phyloP scores from a whole-genome alignment of 441 rosid species.

The Bocquillonia castaneifolia region DNA sequence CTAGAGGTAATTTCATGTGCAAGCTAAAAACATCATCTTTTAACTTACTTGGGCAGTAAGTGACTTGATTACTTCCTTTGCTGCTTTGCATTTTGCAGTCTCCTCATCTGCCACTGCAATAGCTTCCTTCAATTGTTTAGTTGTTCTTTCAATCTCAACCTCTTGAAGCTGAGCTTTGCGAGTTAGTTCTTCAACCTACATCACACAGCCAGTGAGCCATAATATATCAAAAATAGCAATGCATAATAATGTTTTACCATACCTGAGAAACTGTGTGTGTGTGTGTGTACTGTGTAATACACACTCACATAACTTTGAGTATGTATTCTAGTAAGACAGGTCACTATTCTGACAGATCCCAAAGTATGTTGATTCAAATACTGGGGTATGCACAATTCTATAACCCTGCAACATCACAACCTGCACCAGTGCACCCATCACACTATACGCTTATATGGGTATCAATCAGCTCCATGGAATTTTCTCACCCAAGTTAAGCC shows the following conservation, averaged over 20 bases:
- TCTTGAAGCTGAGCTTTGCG: slow-evolving; percentile 81
- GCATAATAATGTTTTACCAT: slow-evolving; percentile 2
- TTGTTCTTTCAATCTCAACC: slow-evolving; percentile 77
- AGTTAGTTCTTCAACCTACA: slow-evolving; percentile 83
- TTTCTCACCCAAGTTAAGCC: not conserved
- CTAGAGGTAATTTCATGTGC: not conserved
- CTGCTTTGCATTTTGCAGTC: slow-evolving; percentile 83
- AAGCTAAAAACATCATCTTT: not conserved
- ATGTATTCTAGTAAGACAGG: too few species aligned
- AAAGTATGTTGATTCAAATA: too few species aligned
- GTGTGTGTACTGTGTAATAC: not conserved
- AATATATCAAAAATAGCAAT: not conserved
- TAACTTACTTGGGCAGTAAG: slow-evolving; percentile 87
- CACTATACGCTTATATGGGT: too few species aligned
- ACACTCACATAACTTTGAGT: not conserved
- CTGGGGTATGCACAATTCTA: too few species aligned
- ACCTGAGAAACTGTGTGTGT: not conserved
- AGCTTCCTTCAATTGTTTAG: slow-evolving; percentile 83
- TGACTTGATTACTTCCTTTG: slow-evolving; percentile 97
- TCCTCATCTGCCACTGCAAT: slow-evolving; percentile 80
- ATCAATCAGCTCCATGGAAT: too few species aligned
- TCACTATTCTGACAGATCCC: too few species aligned
- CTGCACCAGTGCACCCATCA: too few species aligned
- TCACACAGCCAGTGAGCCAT: slow-evolving; percentile 24
- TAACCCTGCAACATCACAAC: too few species aligned